Evolutionary conservation across 805 yeast species (phyloP), one percentile per base, ranked within the genome.

Genomic region (Kodamaea jinghongensis): DNA sequence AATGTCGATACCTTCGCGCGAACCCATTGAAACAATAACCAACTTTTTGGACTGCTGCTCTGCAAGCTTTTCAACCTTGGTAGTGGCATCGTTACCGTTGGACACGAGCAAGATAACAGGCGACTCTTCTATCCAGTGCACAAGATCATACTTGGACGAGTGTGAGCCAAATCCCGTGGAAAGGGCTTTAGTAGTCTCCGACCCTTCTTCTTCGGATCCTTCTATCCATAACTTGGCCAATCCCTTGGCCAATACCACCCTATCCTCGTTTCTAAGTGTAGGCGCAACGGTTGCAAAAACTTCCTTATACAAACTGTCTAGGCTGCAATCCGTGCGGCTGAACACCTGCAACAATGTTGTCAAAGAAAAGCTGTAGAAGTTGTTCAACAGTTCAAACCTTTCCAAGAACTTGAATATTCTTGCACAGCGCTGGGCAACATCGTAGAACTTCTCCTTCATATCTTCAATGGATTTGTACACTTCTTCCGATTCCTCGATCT

Each of bases 71-170:
- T 67, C 67, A 2, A 89, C 66, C 38, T 65, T 71, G 40, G 67
- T 67, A 0, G 84, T 74, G 0, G 91, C 81, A 58, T 90, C 97
- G 43, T 65, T 71, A 2, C 86, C 86, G 17, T 73, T 74, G 4
- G 83, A 74, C 15, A 81, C 75, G 17, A 86, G 47, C 12, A 86
- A 56, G 1, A 84, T 52, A 2, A 20, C 23, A 20, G 79, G 76
- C 4, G 48, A 22, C 12, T 28, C 31, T 11, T 20, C 42, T 3
- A 70, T 39, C 56, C 62, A 61, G 20, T 66, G 53, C 0, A 41
- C 41, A 10, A 75, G 39, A 6, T 50, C 61, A 47, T 67, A 63
- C 28, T 51, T 51, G 1, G 73, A 60, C 13, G 60, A 51, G 43
- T 51, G 64, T 1, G 59, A 42, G 1, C 63, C 58, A 25, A 34